These are phyloP conservation scores for Globisporangium splendens DNA, from an alignment of 352 stramenopile genomes.

Conservation along the genomic window DNA sequence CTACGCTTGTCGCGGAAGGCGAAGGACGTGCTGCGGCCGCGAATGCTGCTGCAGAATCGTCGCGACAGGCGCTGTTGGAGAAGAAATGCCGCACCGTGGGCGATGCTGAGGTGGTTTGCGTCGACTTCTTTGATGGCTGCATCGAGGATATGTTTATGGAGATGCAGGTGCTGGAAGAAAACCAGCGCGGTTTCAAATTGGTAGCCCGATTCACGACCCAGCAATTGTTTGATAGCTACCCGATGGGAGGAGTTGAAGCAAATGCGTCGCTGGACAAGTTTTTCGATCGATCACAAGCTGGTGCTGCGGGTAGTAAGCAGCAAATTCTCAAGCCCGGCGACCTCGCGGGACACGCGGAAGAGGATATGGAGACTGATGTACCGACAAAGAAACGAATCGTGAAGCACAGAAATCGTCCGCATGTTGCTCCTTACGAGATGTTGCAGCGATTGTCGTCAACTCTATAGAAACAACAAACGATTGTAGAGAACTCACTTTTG, in stretches of 20 bases:
- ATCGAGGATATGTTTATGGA: conserved; percentile 42
- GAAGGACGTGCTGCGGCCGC: no score
- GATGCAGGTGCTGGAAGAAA: conserved; percentile 38
- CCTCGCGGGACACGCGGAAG: background rate
- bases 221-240: conserved; percentile 22
- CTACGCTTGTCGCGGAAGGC: background rate
- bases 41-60: background rate
- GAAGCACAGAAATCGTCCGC: conserved; percentile 14
- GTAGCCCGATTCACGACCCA: conserved; percentile 18
- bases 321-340: conserved; percentile 13
- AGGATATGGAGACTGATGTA: background rate
- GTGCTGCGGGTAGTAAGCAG: conserved; percentile 1
- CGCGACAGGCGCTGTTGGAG: conserved; percentile 7
- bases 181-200: conserved; percentile 18
- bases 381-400: background rate
- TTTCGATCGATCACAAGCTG: background rate
- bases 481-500: conserved; percentile 14
- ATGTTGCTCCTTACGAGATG: conserved; percentile 11
- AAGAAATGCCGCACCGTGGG: conserved; percentile 13
- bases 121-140: conserved; percentile 29
- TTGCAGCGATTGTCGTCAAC: conserved; percentile 17
- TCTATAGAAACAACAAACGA: conserved; percentile 13
- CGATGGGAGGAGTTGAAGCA: conserved; percentile 17
- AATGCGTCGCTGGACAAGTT: conserved; percentile 21
- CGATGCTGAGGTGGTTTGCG: conserved; percentile 33